Conservation (phyloP, 345 rosid species). For the Populus davidiana region DNA sequence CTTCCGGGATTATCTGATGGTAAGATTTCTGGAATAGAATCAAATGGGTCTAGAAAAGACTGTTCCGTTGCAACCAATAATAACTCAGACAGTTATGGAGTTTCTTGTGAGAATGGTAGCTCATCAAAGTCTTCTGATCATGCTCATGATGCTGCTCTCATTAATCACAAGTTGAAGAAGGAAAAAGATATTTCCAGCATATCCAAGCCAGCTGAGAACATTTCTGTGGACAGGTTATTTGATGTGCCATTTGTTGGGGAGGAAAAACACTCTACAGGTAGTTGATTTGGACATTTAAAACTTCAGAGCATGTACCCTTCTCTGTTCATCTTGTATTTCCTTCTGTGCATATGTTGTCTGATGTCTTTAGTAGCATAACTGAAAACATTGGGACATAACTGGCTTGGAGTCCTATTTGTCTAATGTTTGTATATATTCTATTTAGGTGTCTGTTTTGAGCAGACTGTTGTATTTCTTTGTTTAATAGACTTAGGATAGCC, state of each 20-base stretch:
- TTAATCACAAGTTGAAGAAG: conserved; percentile 42
- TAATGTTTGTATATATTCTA: neutral
- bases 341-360: neutral
- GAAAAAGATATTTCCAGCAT: conserved; percentile 51
- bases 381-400: neutral
- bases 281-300: neutral
- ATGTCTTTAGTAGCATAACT: neutral
- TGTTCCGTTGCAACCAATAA: conserved; percentile 42
- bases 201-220: conserved; percentile 49
- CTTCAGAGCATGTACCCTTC: neutral
- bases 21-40: conserved; percentile 49
- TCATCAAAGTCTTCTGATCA: conserved; percentile 42
- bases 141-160: conserved; percentile 43
- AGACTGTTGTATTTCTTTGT: neutral
- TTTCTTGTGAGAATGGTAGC: conserved; percentile 50
- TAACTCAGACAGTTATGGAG: conserved; percentile 66
- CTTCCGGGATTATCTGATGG: conserved; percentile 51
- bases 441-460: neutral
- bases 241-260: conserved; percentile 83
- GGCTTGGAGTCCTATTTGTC: neutral
- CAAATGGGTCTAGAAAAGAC: conserved; percentile 59
- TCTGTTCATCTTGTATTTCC: neutral
- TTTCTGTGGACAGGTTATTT: conserved; percentile 49
- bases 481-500: neutral
- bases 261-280: conserved; percentile 69